These are phyloP conservation scores for Ophiostoma novo-ulmi DNA, from an alignment of 2,329 filamentous ascomycete species.

Conservation along the genomic window DNA sequence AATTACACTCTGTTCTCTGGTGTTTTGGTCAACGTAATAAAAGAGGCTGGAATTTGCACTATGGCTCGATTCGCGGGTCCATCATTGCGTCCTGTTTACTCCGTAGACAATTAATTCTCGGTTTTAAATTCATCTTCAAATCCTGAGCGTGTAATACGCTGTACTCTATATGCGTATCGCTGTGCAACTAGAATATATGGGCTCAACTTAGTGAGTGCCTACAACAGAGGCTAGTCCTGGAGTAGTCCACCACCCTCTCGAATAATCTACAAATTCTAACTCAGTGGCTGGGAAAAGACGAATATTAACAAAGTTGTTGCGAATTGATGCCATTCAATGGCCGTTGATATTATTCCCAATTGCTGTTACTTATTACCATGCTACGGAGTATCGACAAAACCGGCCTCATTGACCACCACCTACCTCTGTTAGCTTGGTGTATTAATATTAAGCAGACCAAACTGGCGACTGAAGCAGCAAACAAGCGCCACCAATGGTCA, in stretches of 20 bases:
- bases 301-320: not conserved
- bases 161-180: not conserved
- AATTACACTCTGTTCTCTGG: too few relatives aligned
- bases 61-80: not conserved
- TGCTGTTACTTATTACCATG: not conserved
- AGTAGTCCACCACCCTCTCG: not conserved
- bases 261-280: not conserved
- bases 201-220: not conserved
- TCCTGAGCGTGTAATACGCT: not conserved
- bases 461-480: not conserved
- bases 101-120: not conserved
- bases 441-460: not conserved
- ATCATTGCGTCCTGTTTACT: not conserved
- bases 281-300: not conserved
- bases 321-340: not conserved
- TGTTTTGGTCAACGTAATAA: too few relatives aligned
- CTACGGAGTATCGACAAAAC: not conserved
- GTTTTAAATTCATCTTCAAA: not conserved
- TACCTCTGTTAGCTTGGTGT: not conserved
- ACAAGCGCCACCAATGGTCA: not conserved
- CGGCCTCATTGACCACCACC: not conserved
- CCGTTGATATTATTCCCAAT: not conserved
- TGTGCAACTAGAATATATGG: not conserved
- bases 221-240: not conserved
- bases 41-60: not conserved